These are phyloP conservation scores for Adansonia madagascariensis DNA, from an alignment of 441 rosid species.

Conservation along the genomic window DNA sequence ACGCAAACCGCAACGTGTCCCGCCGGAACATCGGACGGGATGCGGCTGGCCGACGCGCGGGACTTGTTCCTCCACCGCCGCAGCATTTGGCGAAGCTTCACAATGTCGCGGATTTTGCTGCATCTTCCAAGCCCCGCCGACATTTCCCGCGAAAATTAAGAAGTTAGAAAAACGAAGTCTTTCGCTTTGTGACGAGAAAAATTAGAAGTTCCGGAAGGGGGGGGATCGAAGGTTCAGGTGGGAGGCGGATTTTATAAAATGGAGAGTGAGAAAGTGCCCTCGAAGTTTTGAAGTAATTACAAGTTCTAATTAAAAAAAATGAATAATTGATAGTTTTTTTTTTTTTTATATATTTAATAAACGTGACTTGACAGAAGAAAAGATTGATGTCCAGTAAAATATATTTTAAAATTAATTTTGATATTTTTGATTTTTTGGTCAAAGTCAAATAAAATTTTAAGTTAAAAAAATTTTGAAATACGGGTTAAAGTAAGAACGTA, in stretches of 20 bases:
- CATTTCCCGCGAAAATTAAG: constrained; percentile 34
- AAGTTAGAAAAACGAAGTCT: not conserved
- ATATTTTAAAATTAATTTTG: not conserved
- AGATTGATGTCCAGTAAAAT: not conserved
- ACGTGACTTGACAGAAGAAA: not conserved
- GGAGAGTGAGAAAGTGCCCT: constrained; percentile 32
- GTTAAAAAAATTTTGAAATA: not conserved
- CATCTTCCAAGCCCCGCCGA: not conserved
- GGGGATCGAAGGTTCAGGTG: constrained; percentile 23
- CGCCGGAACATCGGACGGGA: constrained; percentile 70
- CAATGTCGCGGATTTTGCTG: not conserved
- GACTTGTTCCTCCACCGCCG: constrained; percentile 84
- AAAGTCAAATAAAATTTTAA: not conserved
- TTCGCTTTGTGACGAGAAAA: constrained; percentile 37
- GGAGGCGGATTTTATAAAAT: constrained; percentile 45
- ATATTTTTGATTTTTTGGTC: not conserved
- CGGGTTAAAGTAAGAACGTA: too few species aligned
- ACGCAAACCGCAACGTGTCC: constrained; percentile 92
- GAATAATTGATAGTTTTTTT: not conserved
- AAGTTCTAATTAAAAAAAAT: not conserved
- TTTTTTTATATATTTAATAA: not conserved
- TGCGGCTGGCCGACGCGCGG: constrained; percentile 40
- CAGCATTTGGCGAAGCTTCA: constrained; percentile 7
- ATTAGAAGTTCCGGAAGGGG: not conserved
- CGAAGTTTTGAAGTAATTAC: constrained; percentile 45